A percentile compares a stretch with the other conserved stretches of the same genome.
phyloP scores from a whole-genome alignment of 148 eudicot species.

The Chenopodium suecicum region DNA sequence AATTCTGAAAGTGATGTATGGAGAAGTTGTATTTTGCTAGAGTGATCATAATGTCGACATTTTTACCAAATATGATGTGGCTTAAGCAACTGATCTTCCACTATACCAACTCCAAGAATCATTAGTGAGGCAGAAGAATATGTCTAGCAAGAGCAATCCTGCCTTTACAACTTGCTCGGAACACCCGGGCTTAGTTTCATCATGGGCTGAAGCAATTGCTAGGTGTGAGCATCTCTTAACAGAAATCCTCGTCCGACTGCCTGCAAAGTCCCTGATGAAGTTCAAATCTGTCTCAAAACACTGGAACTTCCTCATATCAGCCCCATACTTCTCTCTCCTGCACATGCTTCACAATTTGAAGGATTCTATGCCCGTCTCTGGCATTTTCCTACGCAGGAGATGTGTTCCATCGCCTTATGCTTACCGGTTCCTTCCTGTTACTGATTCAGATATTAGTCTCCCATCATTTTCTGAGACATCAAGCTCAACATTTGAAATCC shows the following conservation, averaged over 20 bases:
- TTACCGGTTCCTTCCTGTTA: neutral
- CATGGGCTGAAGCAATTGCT: neutral
- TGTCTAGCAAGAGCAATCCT: neutral
- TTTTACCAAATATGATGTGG: neutral
- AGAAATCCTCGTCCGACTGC: neutral
- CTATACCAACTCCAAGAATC: neutral
- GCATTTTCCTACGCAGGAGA: neutral
- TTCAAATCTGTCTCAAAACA: constrained; percentile 7
- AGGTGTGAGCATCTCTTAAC: neutral
- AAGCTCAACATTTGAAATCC: neutral
- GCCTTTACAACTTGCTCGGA: neutral
- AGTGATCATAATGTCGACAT: neutral
- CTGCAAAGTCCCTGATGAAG: neutral
- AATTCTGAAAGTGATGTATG: neutral
- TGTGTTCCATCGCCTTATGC: neutral
- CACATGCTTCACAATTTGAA: neutral
- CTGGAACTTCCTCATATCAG: neutral
- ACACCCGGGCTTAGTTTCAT: neutral
- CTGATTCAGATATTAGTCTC: neutral
- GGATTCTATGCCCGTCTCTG: neutral
- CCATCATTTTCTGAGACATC: neutral
- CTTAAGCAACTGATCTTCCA: neutral
- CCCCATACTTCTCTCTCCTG: neutral
- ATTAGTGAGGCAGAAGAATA: neutral
- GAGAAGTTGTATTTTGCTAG: neutral